Percentiles rank a stretch among this genome's conserved stretches.
Evolutionary conservation across 768 basidiomycete genomes (phyloP).

Genomic region (Tulasnella calospora): DNA sequence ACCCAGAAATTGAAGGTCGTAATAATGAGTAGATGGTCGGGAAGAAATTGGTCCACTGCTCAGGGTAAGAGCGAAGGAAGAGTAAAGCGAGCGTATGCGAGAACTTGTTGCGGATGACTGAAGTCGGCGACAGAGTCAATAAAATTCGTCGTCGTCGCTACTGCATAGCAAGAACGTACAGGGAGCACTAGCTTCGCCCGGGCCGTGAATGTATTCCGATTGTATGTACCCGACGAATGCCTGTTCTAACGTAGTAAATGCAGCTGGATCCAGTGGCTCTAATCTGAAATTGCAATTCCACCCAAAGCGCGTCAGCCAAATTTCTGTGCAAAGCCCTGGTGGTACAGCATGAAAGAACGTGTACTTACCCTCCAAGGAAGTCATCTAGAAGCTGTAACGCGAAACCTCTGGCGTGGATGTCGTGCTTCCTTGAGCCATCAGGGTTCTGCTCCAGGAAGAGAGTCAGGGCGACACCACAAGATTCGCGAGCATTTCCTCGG

Average conservation of each 20-base stretch:
- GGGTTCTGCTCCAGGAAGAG: conserved; percentile 61
- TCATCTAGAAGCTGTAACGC: conserved; percentile 76
- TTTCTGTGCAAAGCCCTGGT: not conserved
- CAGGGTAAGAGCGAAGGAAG: conserved; percentile 81
- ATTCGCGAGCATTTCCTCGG: conserved; percentile 61
- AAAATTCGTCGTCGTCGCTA: conserved; percentile 7
- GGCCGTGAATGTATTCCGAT: conserved; percentile 80
- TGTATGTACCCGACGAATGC: conserved; percentile 77
- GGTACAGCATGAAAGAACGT: conserved; percentile 35
- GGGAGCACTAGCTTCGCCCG: conserved; percentile 71
- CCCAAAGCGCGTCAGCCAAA: not conserved
- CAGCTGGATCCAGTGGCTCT: conserved; percentile 32
- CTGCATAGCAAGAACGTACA: conserved; percentile 46
- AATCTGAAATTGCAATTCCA: conserved; percentile 34
- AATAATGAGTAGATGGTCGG: conserved; percentile 69
- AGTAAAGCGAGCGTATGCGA: conserved; percentile 84
- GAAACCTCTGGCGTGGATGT: conserved; percentile 70
- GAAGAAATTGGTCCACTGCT: conserved; percentile 85
- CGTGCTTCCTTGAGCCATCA: conserved; percentile 62
- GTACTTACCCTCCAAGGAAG: conserved; percentile 71
- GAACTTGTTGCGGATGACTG: conserved; percentile 92
- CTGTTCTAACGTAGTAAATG: conserved; percentile 52
- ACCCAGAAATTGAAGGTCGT: conserved; percentile 41
- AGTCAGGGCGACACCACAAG: conserved; percentile 74
- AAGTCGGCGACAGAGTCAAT: conserved; percentile 29